phyloP scores from a whole-genome alignment of 2,329 filamentous ascomycete genomes.

The Chaetomium sp. region DNA sequence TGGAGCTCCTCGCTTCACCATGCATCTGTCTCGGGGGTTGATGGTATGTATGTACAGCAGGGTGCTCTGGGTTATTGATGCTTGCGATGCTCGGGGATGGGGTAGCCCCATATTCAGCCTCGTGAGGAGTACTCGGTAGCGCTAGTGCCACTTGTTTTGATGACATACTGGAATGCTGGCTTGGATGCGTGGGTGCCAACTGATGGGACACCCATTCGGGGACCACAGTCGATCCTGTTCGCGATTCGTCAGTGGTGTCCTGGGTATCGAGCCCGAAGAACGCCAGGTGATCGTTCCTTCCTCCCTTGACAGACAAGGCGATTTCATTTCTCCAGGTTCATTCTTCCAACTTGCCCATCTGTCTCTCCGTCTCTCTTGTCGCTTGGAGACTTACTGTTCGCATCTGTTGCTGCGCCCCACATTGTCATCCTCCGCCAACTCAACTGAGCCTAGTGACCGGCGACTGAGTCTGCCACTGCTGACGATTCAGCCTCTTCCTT shows the following conservation, averaged over 20 bases:
- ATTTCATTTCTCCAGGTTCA: background rate
- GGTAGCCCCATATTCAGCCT: conserved; percentile 22
- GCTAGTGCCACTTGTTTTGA: conserved; percentile 16
- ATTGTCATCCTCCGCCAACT: conserved; percentile 1
- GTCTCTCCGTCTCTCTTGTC: background rate
- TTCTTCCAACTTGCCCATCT: background rate
- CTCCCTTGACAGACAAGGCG: background rate
- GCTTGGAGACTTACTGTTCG: background rate
- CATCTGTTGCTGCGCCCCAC: conserved; percentile 4
- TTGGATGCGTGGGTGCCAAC: conserved; percentile 6
- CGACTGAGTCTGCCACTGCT: conserved; percentile 5
- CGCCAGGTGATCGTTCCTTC: conserved; percentile 17
- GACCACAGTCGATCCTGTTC: conserved; percentile 1
- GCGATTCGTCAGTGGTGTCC: conserved; percentile 20
- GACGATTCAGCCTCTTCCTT: conserved; percentile 5
- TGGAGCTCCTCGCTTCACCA: background rate
- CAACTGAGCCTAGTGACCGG: conserved; percentile 14
- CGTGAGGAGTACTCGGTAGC: conserved; percentile 6
- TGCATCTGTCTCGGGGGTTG: background rate
- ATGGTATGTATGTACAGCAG: background rate
- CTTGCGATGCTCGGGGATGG: background rate
- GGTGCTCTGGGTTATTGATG: background rate
- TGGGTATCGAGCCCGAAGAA: conserved; percentile 1
- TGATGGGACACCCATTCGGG: background rate
- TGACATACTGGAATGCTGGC: conserved; percentile 9